Percentiles rank a stretch among this genome's conserved stretches.
Evolutionary conservation across 1,284 basidiomycete species (phyloP).

Genomic region (Cutaneotrichosporon sp.): DNA sequence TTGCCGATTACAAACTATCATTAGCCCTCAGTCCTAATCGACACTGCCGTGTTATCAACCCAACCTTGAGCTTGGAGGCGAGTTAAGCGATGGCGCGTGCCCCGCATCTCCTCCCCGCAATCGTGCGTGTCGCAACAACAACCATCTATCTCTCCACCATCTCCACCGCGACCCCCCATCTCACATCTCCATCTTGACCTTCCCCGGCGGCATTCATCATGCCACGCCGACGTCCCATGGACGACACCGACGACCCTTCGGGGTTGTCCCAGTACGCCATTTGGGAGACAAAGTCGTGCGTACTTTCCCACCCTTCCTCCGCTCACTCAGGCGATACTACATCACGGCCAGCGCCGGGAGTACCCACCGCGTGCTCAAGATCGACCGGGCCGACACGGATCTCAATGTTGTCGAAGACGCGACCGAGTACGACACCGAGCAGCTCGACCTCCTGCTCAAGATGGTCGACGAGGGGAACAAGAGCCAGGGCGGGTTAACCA

Average conservation of each 20-base stretch:
- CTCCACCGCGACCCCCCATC: too few relatives aligned
- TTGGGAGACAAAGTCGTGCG: constrained; percentile 75
- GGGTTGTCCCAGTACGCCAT: constrained; percentile 78
- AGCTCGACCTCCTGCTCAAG: constrained; percentile 86
- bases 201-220: constrained; percentile 1
- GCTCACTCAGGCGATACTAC: constrained; percentile 67
- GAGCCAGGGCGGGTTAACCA: constrained; percentile 80
- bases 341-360: constrained; percentile 67
- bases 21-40: background rate
- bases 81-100: background rate
- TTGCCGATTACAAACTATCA: background rate
- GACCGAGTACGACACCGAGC: constrained; percentile 79
- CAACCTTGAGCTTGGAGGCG: too few relatives aligned
- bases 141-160: too few relatives aligned
- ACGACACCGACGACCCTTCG: constrained; percentile 33
- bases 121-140: background rate
- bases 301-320: background rate
- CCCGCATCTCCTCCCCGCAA: background rate
- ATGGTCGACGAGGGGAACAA: constrained; percentile 96
- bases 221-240: constrained; percentile 16
- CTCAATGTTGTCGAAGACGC: constrained; percentile 80
- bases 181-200: too few relatives aligned
- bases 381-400: constrained; percentile 77
- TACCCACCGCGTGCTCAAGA: constrained; percentile 84
- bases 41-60: background rate